phyloP scores from a whole-genome alignment of 352 stramenopile species.

The Blastocystis sp. region DNA sequence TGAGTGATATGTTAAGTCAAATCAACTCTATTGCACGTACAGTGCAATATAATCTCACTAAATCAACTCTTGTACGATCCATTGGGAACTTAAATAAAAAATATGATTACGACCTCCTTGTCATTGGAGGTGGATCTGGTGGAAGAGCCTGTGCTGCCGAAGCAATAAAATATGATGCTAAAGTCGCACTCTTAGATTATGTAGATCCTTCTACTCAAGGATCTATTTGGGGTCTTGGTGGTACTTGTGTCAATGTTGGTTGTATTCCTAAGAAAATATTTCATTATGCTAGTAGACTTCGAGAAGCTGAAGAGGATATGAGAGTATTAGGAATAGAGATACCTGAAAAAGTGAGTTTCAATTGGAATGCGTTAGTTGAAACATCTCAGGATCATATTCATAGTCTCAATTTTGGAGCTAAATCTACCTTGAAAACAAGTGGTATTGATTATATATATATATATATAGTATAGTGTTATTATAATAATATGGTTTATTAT shows the following conservation, averaged over 20 bases:
- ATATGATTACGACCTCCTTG: conserved; percentile 41
- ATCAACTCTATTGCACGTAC: no score
- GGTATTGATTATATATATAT: conserved; percentile 74
- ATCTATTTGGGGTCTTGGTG: conserved; percentile 68
- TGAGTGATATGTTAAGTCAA: no score
- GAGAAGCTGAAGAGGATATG: conserved; percentile 62
- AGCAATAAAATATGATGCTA: conserved; percentile 27
- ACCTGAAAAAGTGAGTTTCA: conserved; percentile 7
- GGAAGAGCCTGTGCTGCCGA: conserved; percentile 40
- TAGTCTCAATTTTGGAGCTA: conserved; percentile 92
- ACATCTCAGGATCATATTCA: conserved; percentile 90
- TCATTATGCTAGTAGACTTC: conserved; percentile 74
- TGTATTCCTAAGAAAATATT: conserved; percentile 99
- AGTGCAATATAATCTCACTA: no score
- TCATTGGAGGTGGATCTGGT: conserved; percentile 42
- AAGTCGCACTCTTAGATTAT: conserved; percentile 79
- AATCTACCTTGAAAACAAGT: conserved; percentile 75
- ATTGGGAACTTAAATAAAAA: no score
- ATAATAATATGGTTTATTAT: no score
- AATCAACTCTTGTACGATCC: neutral
- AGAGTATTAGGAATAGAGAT: conserved; percentile 63
- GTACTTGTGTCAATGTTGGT: conserved; percentile 94
- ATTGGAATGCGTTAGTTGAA: conserved; percentile 69
- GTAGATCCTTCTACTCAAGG: conserved; percentile 66
- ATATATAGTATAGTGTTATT: no score